A percentile compares a stretch with the other conserved stretches of the same genome.
Conservation (phyloP, 805 yeast species). For the Candida takata region DNA sequence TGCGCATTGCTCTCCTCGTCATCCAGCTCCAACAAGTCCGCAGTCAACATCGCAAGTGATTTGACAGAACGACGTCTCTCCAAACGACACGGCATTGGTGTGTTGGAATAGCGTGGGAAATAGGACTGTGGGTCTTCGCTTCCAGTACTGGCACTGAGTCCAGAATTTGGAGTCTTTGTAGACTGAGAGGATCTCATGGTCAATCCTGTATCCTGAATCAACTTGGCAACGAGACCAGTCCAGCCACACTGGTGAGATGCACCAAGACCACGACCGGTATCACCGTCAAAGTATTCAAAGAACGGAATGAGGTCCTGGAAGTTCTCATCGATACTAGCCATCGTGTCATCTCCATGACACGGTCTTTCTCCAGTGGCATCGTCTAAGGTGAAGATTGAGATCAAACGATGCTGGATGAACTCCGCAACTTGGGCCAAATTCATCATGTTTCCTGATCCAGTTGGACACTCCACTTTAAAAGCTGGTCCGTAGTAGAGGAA, state of each 20-base stretch:
- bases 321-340: constrained; percentile 56
- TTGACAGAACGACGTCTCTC: constrained; percentile 68
- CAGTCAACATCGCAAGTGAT: constrained; percentile 61
- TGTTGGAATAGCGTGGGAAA: constrained; percentile 20
- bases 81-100: constrained; percentile 46
- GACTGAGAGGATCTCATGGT: constrained; percentile 33
- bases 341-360: constrained; percentile 62
- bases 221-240: constrained; percentile 89
- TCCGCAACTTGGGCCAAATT: constrained; percentile 88
- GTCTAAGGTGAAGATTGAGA: constrained; percentile 66
- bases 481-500: constrained; percentile 83
- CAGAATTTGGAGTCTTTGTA: constrained; percentile 13
- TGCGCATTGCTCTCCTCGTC: constrained; percentile 46
- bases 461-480: constrained; percentile 82
- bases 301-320: constrained; percentile 74
- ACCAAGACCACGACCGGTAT: constrained; percentile 89
- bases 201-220: constrained; percentile 84
- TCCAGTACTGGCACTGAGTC: constrained; percentile 1
- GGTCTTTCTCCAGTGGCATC: constrained; percentile 61
- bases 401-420: constrained; percentile 79
- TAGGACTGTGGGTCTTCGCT: constrained; percentile 11
- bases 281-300: constrained; percentile 89
- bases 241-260: constrained; percentile 95
- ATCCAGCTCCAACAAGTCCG: constrained; percentile 57
- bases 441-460: constrained; percentile 67